phyloP scores from a whole-genome alignment of 176 grass and related monocot species.

The Rhynchospora breviuscula region DNA sequence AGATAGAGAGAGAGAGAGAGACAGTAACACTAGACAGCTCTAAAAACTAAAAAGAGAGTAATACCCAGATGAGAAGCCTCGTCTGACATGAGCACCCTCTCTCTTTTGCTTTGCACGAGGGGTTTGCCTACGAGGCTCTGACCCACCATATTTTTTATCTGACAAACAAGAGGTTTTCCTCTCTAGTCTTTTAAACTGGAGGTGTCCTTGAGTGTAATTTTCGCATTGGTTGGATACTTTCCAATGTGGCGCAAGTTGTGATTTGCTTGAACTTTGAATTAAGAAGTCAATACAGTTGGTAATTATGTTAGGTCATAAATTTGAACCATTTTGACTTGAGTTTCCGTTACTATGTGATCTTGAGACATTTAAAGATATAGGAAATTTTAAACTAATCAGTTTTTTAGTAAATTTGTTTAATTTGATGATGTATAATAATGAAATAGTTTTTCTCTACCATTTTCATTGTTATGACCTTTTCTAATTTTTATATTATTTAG shows the following conservation, averaged over 20 bases:
- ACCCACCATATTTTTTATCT: not conserved
- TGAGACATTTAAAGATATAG: no score
- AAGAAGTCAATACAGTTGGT: not conserved
- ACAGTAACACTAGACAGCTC: slow-evolving; percentile 5
- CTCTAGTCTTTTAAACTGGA: not conserved
- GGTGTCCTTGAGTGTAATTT: not conserved
- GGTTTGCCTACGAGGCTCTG: slow-evolving; percentile 10
- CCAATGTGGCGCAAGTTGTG: not conserved
- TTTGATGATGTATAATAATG: not conserved
- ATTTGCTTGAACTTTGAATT: not conserved
- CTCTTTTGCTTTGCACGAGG: slow-evolving; percentile 31
- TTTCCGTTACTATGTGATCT: no score
- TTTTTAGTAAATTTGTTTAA: not conserved
- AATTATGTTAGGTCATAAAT: not conserved
- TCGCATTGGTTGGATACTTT: not conserved
- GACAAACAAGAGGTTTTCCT: not conserved
- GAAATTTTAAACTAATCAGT: not conserved
- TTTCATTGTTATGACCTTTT: not conserved
- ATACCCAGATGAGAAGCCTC: slow-evolving; percentile 23
- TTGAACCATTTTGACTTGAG: not conserved
- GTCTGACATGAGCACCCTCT: not conserved
- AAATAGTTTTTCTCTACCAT: not conserved
- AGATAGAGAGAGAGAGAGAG: not conserved
- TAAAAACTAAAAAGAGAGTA: slow-evolving; percentile 24
- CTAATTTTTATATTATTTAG: not conserved